These are phyloP conservation scores for Arthrocladium fulminans DNA, from an alignment of 2,329 filamentous ascomycete species.

Conservation along the genomic window DNA sequence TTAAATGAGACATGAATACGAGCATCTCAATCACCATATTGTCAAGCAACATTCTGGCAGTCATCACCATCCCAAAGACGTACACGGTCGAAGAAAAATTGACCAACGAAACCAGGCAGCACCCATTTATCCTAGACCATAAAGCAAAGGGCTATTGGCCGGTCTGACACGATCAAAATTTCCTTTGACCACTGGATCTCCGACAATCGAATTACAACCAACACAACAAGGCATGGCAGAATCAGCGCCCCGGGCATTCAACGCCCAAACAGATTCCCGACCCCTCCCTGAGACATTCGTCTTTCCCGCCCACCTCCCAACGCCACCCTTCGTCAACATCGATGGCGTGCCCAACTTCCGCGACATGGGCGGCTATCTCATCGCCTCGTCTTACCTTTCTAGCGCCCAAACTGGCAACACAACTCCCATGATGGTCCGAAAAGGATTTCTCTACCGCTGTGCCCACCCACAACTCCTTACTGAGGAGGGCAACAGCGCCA, in stretches of 20 bases:
- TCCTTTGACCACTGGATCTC: too few relatives aligned
- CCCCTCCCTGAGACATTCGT: conserved; percentile 6
- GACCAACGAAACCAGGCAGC: too few relatives aligned
- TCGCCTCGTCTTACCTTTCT: conserved; percentile 8
- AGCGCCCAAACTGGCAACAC: neutral
- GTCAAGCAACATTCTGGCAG: too few relatives aligned
- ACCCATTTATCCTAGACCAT: too few relatives aligned
- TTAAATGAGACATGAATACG: too few relatives aligned
- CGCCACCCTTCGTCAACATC: conserved; percentile 30
- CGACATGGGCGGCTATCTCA: conserved; percentile 54
- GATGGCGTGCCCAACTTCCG: conserved; percentile 59
- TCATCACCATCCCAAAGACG: too few relatives aligned
- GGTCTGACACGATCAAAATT: too few relatives aligned
- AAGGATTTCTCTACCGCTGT: conserved; percentile 55
- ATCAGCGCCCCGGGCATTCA: conserved; percentile 6
- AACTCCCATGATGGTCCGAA: conserved; percentile 33
- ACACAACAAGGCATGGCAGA: too few relatives aligned
- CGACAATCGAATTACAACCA: too few relatives aligned
- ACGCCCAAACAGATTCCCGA: neutral
- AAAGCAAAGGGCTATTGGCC: too few relatives aligned
- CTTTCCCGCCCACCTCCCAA: conserved; percentile 20
- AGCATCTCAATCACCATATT: too few relatives aligned
- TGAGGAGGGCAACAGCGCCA: conserved; percentile 42
- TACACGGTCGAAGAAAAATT: too few relatives aligned
- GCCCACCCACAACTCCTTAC: conserved; percentile 57